These are phyloP conservation scores for Didymella glomerata DNA, from an alignment of 2,329 filamentous ascomycete species.

Conservation along the genomic window DNA sequence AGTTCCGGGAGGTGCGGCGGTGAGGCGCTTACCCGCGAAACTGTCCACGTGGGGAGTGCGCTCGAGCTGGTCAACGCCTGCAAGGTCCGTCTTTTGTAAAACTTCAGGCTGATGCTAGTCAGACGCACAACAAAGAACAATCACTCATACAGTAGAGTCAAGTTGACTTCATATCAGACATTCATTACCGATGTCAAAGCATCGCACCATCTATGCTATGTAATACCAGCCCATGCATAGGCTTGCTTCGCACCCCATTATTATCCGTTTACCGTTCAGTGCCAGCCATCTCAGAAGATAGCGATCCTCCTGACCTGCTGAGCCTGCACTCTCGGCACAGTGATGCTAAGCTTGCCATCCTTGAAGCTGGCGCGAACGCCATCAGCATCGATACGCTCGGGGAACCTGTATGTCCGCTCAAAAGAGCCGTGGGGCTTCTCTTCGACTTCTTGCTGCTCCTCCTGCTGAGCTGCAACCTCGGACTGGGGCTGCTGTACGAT, in stretches of 20 bases:
- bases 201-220: not conserved
- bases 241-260: not conserved
- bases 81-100: too few relatives aligned
- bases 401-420: constrained; percentile 73
- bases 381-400: constrained; percentile 68
- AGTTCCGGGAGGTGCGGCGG: too few relatives aligned
- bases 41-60: too few relatives aligned
- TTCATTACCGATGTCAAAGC: not conserved
- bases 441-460: constrained; percentile 26
- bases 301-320: constrained; percentile 38
- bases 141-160: not conserved
- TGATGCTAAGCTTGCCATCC: constrained; percentile 70
- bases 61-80: too few relatives aligned
- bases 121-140: not conserved
- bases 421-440: constrained; percentile 74
- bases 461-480: constrained; percentile 28
- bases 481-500: constrained; percentile 31
- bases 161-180: not conserved
- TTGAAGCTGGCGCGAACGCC: constrained; percentile 68
- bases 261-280: not conserved
- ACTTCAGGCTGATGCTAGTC: too few relatives aligned
- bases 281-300: constrained; percentile 34
- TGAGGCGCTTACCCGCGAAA: too few relatives aligned
- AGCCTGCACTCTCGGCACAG: constrained; percentile 67
- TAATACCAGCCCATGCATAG: constrained; percentile 10